Evolutionary conservation across 2,329 filamentous ascomycete genomes (phyloP).

Genomic region (Colletotrichum lentis): DNA sequence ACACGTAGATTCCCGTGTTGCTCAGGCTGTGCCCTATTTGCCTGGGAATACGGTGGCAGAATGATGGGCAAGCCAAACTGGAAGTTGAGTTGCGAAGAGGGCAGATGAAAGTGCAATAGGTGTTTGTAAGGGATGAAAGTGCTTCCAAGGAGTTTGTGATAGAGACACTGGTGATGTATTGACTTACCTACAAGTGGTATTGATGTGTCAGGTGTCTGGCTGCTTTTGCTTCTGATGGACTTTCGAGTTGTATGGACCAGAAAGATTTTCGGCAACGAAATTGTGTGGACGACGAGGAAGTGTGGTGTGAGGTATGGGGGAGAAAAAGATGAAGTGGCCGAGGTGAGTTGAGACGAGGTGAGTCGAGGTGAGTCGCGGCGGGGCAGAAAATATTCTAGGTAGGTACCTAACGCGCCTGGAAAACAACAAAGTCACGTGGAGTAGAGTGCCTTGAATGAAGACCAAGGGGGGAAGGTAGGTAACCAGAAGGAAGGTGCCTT

Average conservation of each 20-base stretch:
- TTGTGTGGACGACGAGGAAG: neutral
- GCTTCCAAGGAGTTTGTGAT: neutral
- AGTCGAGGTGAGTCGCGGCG: neutral
- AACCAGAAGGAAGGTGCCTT: constrained; percentile 7
- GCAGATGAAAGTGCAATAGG: neutral
- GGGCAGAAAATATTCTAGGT: neutral
- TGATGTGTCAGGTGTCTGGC: neutral
- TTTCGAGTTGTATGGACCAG: neutral
- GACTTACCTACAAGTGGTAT: constrained; percentile 28
- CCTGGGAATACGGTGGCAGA: neutral
- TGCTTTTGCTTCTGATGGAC: neutral
- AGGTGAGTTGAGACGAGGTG: neutral
- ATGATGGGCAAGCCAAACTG: neutral
- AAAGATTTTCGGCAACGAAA: neutral
- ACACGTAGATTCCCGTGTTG: neutral
- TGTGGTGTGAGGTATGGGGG: neutral
- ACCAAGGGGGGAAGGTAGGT: neutral
- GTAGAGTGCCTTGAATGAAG: constrained; percentile 6
- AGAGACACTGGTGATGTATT: neutral
- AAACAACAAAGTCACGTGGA: constrained; percentile 14
- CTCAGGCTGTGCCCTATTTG: neutral
- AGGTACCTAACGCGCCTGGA: neutral
- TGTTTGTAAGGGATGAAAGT: neutral
- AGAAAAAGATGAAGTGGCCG: neutral
- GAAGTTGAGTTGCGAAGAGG: neutral